Evolutionary conservation across 345 rosid genomes (phyloP).

Genomic region (Heritiera littoralis): DNA sequence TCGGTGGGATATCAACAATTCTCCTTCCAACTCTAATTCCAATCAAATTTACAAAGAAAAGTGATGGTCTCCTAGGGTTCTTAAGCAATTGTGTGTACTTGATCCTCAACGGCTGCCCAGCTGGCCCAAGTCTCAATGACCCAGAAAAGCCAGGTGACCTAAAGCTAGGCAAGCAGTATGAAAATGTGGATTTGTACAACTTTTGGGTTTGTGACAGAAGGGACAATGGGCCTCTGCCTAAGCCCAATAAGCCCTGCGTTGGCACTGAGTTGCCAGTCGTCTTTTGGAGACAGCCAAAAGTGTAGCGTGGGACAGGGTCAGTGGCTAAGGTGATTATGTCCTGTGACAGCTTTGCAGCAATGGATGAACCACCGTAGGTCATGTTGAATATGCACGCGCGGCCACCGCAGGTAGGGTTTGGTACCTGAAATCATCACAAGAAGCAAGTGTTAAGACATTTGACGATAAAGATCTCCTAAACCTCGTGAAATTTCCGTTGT

Average conservation of each 20-base stretch:
- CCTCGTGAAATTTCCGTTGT: neutral
- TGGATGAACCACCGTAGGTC: conserved; percentile 75
- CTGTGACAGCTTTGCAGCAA: conserved; percentile 66
- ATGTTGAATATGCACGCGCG: conserved; percentile 70
- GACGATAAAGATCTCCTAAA: too few relatives aligned
- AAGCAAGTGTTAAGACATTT: neutral
- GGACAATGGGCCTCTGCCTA: conserved; percentile 87
- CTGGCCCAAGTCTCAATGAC: conserved; percentile 79
- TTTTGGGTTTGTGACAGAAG: conserved; percentile 71
- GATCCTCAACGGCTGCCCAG: conserved; percentile 67
- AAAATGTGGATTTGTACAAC: conserved; percentile 74
- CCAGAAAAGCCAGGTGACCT: conserved; percentile 78
- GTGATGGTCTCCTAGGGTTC: conserved; percentile 81
- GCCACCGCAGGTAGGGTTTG: conserved; percentile 63
- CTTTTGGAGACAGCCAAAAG: conserved; percentile 79
- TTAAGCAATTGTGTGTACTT: conserved; percentile 78
- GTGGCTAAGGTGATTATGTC: conserved; percentile 64
- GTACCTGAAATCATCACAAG: conserved; percentile 47
- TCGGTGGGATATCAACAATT: conserved; percentile 66
- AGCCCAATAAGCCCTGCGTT: conserved; percentile 82
- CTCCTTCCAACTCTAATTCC: conserved; percentile 72
- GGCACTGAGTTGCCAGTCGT: conserved; percentile 72
- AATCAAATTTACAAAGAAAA: conserved; percentile 78
- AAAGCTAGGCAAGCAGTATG: conserved; percentile 87
- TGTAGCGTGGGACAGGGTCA: conserved; percentile 63